Evolutionary conservation across 2,329 filamentous ascomycete species (phyloP).

Genomic region (Emydomyces testavorans): DNA sequence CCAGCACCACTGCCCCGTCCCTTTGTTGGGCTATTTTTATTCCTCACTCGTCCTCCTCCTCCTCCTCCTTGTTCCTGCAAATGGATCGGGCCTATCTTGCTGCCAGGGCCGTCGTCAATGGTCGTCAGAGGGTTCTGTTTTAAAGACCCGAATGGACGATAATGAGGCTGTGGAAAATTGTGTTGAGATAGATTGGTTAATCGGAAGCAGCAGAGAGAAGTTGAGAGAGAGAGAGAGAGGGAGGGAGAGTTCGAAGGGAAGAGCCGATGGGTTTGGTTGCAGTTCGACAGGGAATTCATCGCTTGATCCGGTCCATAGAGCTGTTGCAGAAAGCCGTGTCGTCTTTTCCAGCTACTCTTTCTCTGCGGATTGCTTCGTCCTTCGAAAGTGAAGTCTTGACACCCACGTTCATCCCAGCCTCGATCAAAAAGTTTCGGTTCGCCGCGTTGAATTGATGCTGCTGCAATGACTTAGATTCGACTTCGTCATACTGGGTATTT

Average conservation of each 20-base stretch:
- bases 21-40: background rate
- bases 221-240: background rate
- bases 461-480: conserved; percentile 4
- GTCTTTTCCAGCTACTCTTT: background rate
- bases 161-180: conserved; percentile 4
- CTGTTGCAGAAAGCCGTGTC: conserved; percentile 3
- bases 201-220: background rate
- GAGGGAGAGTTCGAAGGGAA: background rate
- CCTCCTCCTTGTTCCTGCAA: background rate
- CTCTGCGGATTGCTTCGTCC: background rate
- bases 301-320: background rate
- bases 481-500: background rate
- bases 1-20: background rate
- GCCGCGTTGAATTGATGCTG: background rate
- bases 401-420: background rate
- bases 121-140: background rate
- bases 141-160: background rate
- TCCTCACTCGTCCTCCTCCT: background rate
- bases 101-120: conserved; percentile 1
- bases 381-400: background rate
- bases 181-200: background rate
- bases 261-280: conserved; percentile 3
- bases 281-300: background rate
- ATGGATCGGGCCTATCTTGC: conserved; percentile 2
- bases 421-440: background rate